These are phyloP conservation scores for Taphrina communis DNA, from an alignment of 1,139 yeast species.

Conservation along the genomic window DNA sequence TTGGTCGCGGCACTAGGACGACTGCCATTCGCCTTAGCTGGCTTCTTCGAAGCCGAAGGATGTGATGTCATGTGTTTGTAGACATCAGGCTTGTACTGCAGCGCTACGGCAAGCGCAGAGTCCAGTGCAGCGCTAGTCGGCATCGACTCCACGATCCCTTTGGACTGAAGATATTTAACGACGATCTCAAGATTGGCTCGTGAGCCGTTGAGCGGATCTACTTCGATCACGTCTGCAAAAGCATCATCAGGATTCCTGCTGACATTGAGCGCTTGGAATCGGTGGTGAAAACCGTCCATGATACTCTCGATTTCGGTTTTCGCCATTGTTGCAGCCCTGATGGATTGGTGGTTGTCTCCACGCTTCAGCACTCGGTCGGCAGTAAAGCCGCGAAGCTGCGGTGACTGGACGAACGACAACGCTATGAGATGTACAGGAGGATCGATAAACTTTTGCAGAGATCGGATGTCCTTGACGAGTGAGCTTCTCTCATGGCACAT, in stretches of 20 bases:
- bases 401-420: constrained; percentile 66
- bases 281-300: constrained; percentile 71
- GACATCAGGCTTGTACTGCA: constrained; percentile 47
- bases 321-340: constrained; percentile 61
- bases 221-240: constrained; percentile 69
- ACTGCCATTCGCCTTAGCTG: not conserved
- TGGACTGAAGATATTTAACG: constrained; percentile 53
- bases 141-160: constrained; percentile 54
- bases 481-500: constrained; percentile 70
- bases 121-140: constrained; percentile 57
- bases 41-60: constrained; percentile 44
- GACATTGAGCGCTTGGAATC: constrained; percentile 62
- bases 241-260: constrained; percentile 63
- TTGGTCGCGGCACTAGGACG: constrained; percentile 35
- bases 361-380: constrained; percentile 64
- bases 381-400: constrained; percentile 57
- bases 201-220: constrained; percentile 62
- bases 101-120: constrained; percentile 59
- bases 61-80: constrained; percentile 42
- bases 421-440: constrained; percentile 59
- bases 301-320: constrained; percentile 61
- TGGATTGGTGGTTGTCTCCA: constrained; percentile 91
- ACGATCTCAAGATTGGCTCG: constrained; percentile 60
- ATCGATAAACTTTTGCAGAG: constrained; percentile 36
- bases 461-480: constrained; percentile 62